phyloP scores from a whole-genome alignment of 2,329 filamentous ascomycete genomes.

The Emergomyces africanus region DNA sequence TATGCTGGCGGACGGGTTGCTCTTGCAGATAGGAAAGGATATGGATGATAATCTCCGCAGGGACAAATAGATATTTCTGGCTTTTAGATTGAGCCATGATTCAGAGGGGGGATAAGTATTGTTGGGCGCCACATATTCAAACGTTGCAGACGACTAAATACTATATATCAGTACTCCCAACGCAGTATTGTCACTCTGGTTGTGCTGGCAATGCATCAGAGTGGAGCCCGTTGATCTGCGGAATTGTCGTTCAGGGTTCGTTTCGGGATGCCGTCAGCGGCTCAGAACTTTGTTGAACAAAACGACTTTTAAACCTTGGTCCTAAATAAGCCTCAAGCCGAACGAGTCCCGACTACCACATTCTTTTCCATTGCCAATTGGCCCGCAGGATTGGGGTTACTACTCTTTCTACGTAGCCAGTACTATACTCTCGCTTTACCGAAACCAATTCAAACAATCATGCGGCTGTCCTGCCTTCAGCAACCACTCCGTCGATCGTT shows the following conservation, averaged over 20 bases:
- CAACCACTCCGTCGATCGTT: not conserved
- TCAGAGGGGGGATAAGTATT: not conserved
- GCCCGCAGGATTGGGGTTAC: not conserved
- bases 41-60: constrained; percentile 41
- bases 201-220: not conserved
- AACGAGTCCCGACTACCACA: not conserved
- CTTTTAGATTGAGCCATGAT: constrained; percentile 10
- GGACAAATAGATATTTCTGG: constrained; percentile 30
- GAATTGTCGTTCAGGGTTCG: not conserved
- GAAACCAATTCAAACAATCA: not conserved
- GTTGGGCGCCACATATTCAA: not conserved
- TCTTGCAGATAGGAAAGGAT: constrained; percentile 35
- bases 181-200: not conserved
- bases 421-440: constrained; percentile 7
- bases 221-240: not conserved
- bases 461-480: not conserved
- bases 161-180: not conserved
- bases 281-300: not conserved
- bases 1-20: constrained; percentile 29
- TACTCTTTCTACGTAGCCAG: not conserved
- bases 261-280: not conserved
- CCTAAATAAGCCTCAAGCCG: too few species aligned
- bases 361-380: not conserved
- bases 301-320: too few species aligned
- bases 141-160: not conserved